A percentile compares a stretch with the other conserved stretches of the same genome.
Evolutionary conservation across 805 yeast species (phyloP).

Genomic region (Naumovozyma castellii): DNA sequence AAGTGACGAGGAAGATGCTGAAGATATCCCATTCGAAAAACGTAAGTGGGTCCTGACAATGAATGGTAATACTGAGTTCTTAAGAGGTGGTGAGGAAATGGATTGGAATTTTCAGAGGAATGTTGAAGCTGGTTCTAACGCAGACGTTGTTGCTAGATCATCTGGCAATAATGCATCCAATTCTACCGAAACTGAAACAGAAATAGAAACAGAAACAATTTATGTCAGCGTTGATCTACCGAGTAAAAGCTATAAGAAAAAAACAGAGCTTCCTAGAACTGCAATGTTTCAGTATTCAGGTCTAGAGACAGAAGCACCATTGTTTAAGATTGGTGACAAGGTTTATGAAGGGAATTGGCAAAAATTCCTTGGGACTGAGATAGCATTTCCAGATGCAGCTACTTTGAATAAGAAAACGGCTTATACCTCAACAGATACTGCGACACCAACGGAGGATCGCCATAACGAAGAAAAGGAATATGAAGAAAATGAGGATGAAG

Average conservation of each 20-base stretch:
- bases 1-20: conserved; percentile 10
- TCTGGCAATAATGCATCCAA: conserved; percentile 1
- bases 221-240: conserved; percentile 49
- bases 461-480: conserved; percentile 4
- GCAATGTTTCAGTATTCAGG: conserved; percentile 48
- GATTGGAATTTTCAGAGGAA: conserved; percentile 76
- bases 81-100: conserved; percentile 81
- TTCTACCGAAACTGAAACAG: conserved; percentile 21
- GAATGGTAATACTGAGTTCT: conserved; percentile 68
- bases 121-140: conserved; percentile 84
- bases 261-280: conserved; percentile 29
- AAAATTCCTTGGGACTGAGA: conserved; percentile 68
- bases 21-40: conserved; percentile 14
- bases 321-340: conserved; percentile 47
- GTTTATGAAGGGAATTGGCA: conserved; percentile 72
- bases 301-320: conserved; percentile 43
- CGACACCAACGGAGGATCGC: not conserved
- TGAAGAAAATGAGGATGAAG: no score
- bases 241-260: conserved; percentile 25
- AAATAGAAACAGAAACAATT: conserved; percentile 34
- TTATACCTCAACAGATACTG: no score
- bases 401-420: conserved; percentile 10
- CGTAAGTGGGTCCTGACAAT: conserved; percentile 50
- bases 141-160: conserved; percentile 55
- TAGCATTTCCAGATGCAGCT: conserved; percentile 31